Conservation (phyloP, 2,329 filamentous ascomycete species). For the Cadophora luteo-olivacea region DNA sequence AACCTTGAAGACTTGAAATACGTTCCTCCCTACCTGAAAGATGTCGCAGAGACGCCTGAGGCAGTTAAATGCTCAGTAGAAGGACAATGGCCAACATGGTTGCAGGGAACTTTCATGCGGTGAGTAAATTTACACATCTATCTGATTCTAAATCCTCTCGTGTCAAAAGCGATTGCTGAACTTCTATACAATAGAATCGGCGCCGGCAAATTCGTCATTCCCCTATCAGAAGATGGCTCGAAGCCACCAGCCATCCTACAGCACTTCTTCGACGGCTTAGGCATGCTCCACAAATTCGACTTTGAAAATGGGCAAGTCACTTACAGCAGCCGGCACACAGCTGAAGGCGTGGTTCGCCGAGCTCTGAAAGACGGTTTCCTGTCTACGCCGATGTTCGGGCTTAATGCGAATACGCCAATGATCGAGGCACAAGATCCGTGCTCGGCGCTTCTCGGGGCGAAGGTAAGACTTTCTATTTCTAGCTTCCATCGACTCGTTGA, state of each 20-base stretch:
- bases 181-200: conserved; percentile 2
- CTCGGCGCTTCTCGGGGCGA: conserved; percentile 17
- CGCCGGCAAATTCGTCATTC: conserved; percentile 15
- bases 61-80: conserved; percentile 1
- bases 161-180: neutral
- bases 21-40: conserved; percentile 16
- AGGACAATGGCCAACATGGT: conserved; percentile 16
- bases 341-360: conserved; percentile 16
- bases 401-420: conserved; percentile 21
- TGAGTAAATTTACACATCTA: neutral
- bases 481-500: neutral
- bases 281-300: conserved; percentile 13
- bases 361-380: conserved; percentile 14
- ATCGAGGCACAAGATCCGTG: conserved; percentile 21
- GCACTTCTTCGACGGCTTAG: conserved; percentile 21
- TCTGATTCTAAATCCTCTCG: neutral
- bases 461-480: conserved; percentile 15
- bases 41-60: conserved; percentile 11
- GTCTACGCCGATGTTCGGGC: conserved; percentile 11
- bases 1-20: conserved; percentile 14
- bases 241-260: conserved; percentile 18
- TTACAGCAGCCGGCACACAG: conserved; percentile 20
- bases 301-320: conserved; percentile 18
- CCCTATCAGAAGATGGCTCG: conserved; percentile 21
- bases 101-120: conserved; percentile 18